Evolutionary conservation across 2,329 filamentous ascomycete species (phyloP).

Genomic region (Aspergillus melleus): DNA sequence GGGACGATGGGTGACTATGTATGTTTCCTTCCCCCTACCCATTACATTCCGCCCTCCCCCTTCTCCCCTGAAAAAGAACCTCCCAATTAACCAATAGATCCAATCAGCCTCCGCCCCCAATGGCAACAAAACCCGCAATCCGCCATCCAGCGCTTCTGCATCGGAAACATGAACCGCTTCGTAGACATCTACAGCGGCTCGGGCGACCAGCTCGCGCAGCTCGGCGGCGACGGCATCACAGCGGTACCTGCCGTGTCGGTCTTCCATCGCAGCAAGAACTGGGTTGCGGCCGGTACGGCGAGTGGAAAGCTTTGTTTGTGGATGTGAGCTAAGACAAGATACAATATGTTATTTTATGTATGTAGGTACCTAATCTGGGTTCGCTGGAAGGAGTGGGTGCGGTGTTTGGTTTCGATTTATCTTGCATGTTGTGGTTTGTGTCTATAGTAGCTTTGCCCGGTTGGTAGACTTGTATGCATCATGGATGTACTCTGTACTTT

Average conservation of each 20-base stretch:
- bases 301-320: constrained; percentile 92
- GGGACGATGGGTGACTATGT: constrained; percentile 87
- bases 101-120: constrained; percentile 68
- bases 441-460: too few species aligned
- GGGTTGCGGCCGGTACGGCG: constrained; percentile 88
- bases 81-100: constrained; percentile 1
- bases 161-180: constrained; percentile 97
- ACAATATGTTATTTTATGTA: neutral
- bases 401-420: too few species aligned
- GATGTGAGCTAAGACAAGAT: constrained; percentile 56
- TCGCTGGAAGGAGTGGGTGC: too few species aligned
- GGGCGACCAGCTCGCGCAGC: constrained; percentile 83
- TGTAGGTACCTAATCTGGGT: too few species aligned
- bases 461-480: too few species aligned
- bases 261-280: constrained; percentile 83
- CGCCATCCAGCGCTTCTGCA: constrained; percentile 80
- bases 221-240: constrained; percentile 87
- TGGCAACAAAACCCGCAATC: constrained; percentile 83
- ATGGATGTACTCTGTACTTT: too few species aligned
- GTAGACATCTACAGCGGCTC: constrained; percentile 83
- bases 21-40: constrained; percentile 34
- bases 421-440: too few species aligned
- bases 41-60: neutral
- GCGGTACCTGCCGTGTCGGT: constrained; percentile 91
- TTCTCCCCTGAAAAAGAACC: neutral